Percentiles rank a stretch among this genome's conserved stretches.
These are phyloP conservation scores for Penicillium macrosclerotiorum DNA, from an alignment of 495 filamentous ascomycete genomes.

Conservation along the genomic window DNA sequence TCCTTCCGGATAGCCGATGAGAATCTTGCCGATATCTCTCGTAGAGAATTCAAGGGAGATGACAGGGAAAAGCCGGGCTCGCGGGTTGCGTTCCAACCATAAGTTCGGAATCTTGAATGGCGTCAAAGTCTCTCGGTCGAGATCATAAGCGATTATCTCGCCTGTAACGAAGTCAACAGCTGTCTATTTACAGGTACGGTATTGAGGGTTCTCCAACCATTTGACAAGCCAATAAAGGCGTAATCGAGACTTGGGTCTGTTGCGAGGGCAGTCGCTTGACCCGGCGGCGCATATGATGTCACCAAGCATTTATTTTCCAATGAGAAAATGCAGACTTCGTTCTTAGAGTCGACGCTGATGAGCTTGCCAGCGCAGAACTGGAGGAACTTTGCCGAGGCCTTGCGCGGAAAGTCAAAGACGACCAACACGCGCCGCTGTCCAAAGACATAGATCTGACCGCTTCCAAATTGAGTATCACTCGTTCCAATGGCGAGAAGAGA, in stretches of 20 bases:
- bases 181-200: neutral
- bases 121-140: slow-evolving; percentile 75
- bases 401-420: slow-evolving; percentile 59
- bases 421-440: slow-evolving; percentile 78
- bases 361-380: slow-evolving; percentile 78
- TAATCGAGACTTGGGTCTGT: slow-evolving; percentile 91
- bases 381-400: slow-evolving; percentile 67
- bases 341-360: slow-evolving; percentile 76
- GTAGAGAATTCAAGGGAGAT: slow-evolving; percentile 84
- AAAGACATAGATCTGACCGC: slow-evolving; percentile 85
- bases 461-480: slow-evolving; percentile 71
- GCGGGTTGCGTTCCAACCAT: slow-evolving; percentile 66
- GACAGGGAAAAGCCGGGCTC: slow-evolving; percentile 55
- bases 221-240: slow-evolving; percentile 74
- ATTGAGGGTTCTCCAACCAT: slow-evolving; percentile 44
- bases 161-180: slow-evolving; percentile 37
- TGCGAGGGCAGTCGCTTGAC: slow-evolving; percentile 63
- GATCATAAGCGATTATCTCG: slow-evolving; percentile 84
- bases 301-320: slow-evolving; percentile 59
- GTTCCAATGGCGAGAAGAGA: slow-evolving; percentile 94
- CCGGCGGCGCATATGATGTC: slow-evolving; percentile 67
- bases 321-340: slow-evolving; percentile 79
- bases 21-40: slow-evolving; percentile 84
- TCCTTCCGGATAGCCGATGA: slow-evolving; percentile 85
- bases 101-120: slow-evolving; percentile 80